Base-by-base conservation (phyloP, 2,329 filamentous ascomycete species). In the Talaromyces sp. region DNA sequence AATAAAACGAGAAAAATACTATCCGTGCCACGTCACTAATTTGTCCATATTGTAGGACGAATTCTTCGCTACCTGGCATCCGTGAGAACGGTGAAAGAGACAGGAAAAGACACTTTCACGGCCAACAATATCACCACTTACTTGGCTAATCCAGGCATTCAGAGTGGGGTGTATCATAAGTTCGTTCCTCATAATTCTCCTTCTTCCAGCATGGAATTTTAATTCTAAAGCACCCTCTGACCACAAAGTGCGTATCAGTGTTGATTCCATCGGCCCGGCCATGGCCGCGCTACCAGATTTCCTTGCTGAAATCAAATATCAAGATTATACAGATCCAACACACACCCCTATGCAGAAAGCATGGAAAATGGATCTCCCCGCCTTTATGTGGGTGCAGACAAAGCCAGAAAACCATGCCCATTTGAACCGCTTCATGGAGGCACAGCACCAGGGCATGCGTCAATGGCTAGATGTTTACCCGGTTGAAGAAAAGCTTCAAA, bases 1-100 rank as follows among this genome's bases (percentile, higher is more conserved):
- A 9, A 38, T 13, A 6, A 4, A 21, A 7, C n/a, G n/a, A n/a
- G n/a, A n/a, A n/a, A n/a, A n/a, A n/a, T n/a, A n/a, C n/a, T 1
- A 29, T 55, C 14, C 2, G n/a, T 14, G 21, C 35, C 51, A 14
- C 38, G 14, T 64, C 17, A 59, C 19, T 29, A 17, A 13, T 19
- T 13, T 49, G 59, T 31, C 50, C 29, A n/a, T 31, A 9, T 29
- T 14, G 27, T 46, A 64, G 65, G 55, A 4, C 65, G 64, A 19
- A 29, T 71, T 38, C 58, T 70, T 5, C 66, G 69, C n/a, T 69
- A 69, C 43, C 54, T 70, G 10, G 65, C 67, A 19, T 69, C 68
- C 0, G 50, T 62, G 4, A 59, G 63, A 7, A 58, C 56, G 6
- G 54, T 66, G 7, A 56, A 57, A 11, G 64, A 67, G 50, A 62